These are phyloP conservation scores for Cercospora beticola DNA, from an alignment of 2,329 filamentous ascomycete species.

Conservation along the genomic window DNA sequence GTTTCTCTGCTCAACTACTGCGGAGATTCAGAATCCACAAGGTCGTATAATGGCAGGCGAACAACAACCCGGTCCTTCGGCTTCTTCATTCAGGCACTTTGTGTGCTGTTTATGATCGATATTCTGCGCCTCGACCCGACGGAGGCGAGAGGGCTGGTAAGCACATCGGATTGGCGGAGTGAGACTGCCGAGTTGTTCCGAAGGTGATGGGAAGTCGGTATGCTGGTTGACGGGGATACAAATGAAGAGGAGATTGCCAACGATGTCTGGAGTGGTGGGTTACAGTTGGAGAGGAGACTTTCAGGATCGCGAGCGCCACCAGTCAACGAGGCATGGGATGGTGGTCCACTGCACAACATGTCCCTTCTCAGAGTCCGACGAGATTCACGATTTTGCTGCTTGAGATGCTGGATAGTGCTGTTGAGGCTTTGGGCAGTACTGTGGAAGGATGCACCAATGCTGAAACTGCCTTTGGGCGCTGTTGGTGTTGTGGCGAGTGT, in stretches of 20 bases:
- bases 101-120: conserved; percentile 6
- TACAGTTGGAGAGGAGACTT: not conserved
- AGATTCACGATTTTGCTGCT: not conserved
- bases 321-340: not conserved
- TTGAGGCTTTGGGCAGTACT: not conserved
- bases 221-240: not conserved
- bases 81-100: conserved; percentile 8
- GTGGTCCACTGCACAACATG: not conserved
- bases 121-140: conserved; percentile 5
- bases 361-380: not conserved
- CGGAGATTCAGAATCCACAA: not conserved
- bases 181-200: conserved; percentile 2
- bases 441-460: not conserved
- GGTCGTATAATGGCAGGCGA: not conserved
- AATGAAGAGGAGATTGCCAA: not conserved
- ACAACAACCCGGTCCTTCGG: not conserved
- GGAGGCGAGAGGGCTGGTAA: conserved; percentile 1
- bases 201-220: not conserved
- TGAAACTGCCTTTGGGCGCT: not conserved
- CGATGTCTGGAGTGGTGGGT: not conserved
- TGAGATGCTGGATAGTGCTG: not conserved
- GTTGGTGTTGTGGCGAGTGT: not conserved
- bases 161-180: conserved; percentile 6
- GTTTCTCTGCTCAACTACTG: not conserved
- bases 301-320: not conserved